Percentiles rank a stretch among this genome's conserved stretches.
Evolutionary conservation across 2,329 filamentous ascomycete genomes (phyloP).

Genomic region (Hymenoscyphus repandus): DNA sequence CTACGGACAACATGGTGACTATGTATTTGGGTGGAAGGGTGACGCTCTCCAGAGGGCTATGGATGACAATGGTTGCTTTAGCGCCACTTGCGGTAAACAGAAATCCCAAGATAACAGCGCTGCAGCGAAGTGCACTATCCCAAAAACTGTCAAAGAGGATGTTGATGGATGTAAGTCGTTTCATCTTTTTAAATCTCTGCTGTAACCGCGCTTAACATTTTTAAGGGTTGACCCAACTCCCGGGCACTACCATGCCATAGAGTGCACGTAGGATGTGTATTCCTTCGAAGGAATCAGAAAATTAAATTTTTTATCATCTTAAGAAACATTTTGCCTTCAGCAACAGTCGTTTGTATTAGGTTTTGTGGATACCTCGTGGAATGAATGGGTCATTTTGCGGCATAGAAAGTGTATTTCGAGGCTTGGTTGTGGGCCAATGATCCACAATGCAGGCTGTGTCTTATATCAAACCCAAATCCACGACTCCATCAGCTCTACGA

Average conservation of each 20-base stretch:
- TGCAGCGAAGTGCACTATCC: slow-evolving; percentile 2
- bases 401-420: too few relatives aligned
- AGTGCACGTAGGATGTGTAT: too few relatives aligned
- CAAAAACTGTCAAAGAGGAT: slow-evolving; percentile 5
- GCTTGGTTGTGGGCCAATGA: too few relatives aligned
- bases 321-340: too few relatives aligned
- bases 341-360: too few relatives aligned
- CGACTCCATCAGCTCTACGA: too few relatives aligned
- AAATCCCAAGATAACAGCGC: slow-evolving; percentile 34
- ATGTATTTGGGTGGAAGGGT: slow-evolving; percentile 47
- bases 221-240: neutral
- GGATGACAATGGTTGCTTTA: slow-evolving; percentile 40
- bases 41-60: slow-evolving; percentile 44
- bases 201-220: neutral
- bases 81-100: slow-evolving; percentile 41
- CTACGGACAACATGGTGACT: slow-evolving; percentile 45
- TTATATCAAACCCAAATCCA: too few relatives aligned
- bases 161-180: slow-evolving; percentile 15
- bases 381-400: too few relatives aligned
- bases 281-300: too few relatives aligned
- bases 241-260: neutral
- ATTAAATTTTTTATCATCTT: too few relatives aligned
- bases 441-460: too few relatives aligned
- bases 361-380: too few relatives aligned
- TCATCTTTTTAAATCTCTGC: neutral